Base-by-base conservation (phyloP, 192 early-diverging fungal species). In the Cetraspora pellucida region DNA sequence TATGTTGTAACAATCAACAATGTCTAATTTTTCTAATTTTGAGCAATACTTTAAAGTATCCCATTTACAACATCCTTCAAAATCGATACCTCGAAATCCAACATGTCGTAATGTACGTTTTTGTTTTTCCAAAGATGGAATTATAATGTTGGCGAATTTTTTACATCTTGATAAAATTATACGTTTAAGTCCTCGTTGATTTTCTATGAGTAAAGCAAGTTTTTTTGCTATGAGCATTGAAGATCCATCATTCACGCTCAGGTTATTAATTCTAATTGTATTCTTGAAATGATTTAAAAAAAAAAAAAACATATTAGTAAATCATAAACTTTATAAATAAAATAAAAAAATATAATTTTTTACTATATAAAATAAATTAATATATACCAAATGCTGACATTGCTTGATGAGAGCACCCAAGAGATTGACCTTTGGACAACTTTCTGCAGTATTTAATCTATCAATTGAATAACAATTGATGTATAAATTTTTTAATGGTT, bases 121-220 rank as follows among this genome's bases (percentile, higher is more conserved):
- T 72, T 58, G 71, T n/a, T 31, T 72, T 54, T 14, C 16, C n/a
- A 72, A 21, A 8, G 71, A 54, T 19, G 71, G 55, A 21, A 72
- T 58, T 23, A 72, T 23, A 27, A 68, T 25, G 23, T n/a, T 28
- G 8, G 46, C 25, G 13, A 47, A 47, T 37, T 16, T 9, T 49
- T 49, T 68, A 8, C 44, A 47, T 46, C 44, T 44, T n/a, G 45
- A 47, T 14, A 68, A 25, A 11, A 47, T 2, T 47, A 68, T 13
- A 13, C 14, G 10, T 47, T 68, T 68, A 47, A 68, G 31, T 4
- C 44, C 43, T 25, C 45, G 7, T 68, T 68, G 66, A 23, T 27
- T 17, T 68, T 68, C 66, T 11, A 68, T 68, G 0, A 68, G 45
- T 27, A 13, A 7, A 45, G 28, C 21, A 0, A 68, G 46, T 68